Base-by-base conservation (phyloP, 768 basidiomycete genomes). In the Rhizopogon vinicolor region DNA sequence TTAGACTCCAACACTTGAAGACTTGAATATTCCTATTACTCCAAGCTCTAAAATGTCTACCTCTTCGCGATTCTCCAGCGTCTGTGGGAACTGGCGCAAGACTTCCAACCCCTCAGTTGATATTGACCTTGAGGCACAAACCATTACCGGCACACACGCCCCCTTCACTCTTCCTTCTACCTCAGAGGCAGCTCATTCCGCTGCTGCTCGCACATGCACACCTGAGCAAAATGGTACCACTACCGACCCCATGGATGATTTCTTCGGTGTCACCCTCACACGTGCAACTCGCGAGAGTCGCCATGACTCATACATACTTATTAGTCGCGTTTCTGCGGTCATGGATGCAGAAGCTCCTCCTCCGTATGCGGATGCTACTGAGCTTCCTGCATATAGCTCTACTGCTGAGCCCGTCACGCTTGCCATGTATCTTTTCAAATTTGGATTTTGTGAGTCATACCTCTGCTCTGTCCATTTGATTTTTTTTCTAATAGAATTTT, bases 381-480 rank as follows among this genome's bases (percentile, higher is more conserved):
- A 65, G 33, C 67, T 67, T 6, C 75, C 72, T n/a, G 65, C 72
- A 10, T 76, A 77, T 54, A 60, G 65, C 7, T 56, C 62, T 13
- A 29, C 72, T 12, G 66, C 64, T 7, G 74, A 77, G 64, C 77
- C 75, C 35, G 58, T 64, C 39, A 78, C 78, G 44, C 73, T 80
- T 54, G 78, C 78, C 1, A 72, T 66, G 65, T 75, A 75, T 59
- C 68, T 80, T 40, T 81, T 80, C 71, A 77, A 73, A 57, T 77
- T 73, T 28, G 79, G 80, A 22, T 80, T 80, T 62, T 29, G 79
- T 81, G 58, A 65, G 79, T 73, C 10, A 7, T 46, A 6, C 10
- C 16, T 33, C 12, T 29, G 33, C 7, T 1, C 6, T 7, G 18
- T 35, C 5, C 16, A 10, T 46, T 13, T 28, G 12, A 22, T n/a